A percentile compares a stretch with the other conserved stretches of the same genome.
phyloP scores from a whole-genome alignment of 305 asterid genomes.

The Solanum hybrid region DNA sequence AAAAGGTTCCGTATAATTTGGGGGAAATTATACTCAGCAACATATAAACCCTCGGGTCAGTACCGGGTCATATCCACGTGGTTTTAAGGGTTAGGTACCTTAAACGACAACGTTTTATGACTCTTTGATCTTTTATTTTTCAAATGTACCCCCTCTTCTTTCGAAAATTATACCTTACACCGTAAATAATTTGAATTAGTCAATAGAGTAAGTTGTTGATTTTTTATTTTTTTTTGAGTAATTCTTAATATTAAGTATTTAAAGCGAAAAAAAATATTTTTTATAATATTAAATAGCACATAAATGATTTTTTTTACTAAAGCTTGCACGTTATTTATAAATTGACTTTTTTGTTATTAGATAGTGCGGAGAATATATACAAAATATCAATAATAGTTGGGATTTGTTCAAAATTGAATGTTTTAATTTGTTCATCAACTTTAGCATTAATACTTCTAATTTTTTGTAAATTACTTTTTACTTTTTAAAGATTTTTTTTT shows the following conservation, averaged over 20 bases:
- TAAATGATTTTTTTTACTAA: background rate
- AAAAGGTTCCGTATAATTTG: background rate
- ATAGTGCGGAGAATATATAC: background rate
- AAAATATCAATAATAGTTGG: background rate
- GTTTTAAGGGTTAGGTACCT: background rate
- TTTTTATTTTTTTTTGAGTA: background rate
- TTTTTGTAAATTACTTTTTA: background rate
- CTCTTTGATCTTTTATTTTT: background rate
- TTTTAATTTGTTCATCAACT: background rate
- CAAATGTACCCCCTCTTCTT: background rate
- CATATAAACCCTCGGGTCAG: background rate
- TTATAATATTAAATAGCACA: background rate
- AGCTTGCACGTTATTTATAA: background rate
- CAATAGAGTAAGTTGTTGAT: background rate
- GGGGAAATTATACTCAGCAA: background rate
- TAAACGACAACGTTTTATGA: background rate
- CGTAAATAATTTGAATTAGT: background rate
- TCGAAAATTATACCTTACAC: background rate
- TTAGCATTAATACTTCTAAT: background rate
- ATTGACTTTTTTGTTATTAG: background rate
- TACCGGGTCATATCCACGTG: background rate
- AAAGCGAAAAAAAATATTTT: background rate
- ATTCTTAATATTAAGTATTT: background rate
- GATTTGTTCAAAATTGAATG: background rate
- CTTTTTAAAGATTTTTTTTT: background rate